phyloP scores from a whole-genome alignment of 257 asterid species.

The Avicennia marina region DNA sequence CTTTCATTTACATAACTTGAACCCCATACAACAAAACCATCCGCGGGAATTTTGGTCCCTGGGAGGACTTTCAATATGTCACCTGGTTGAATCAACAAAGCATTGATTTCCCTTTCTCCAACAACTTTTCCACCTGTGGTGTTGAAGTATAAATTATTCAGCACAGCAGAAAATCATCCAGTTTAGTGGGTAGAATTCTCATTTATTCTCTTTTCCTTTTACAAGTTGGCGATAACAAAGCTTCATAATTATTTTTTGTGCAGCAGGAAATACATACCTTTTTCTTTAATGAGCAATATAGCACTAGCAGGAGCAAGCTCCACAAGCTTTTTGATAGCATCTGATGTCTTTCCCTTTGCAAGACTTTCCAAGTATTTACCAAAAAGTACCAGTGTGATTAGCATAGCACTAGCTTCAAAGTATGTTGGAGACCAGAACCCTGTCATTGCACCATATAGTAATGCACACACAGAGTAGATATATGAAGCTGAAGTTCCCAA shows the following conservation, averaged over 20 bases:
- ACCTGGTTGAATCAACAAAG: conserved; percentile 90
- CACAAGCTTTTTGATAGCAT: conserved; percentile 91
- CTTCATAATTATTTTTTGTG: too few relatives aligned
- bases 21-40: conserved; percentile 94
- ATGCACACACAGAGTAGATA: conserved; percentile 83
- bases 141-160: neutral
- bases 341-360: conserved; percentile 98
- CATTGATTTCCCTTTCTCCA: conserved; percentile 89
- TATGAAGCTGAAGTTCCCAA: conserved; percentile 98
- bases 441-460: conserved; percentile 84
- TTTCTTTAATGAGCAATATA: conserved; percentile 62
- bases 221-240: too few relatives aligned
- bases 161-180: neutral
- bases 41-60: conserved; percentile 89
- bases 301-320: conserved; percentile 97
- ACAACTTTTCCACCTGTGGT: conserved; percentile 74
- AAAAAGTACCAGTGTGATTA: conserved; percentile 86
- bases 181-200: too few relatives aligned
- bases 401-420: conserved; percentile 98
- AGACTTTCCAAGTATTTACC: conserved; percentile 93
- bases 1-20: conserved; percentile 94
- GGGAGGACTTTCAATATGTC: conserved; percentile 89
- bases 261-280: conserved; percentile 42
- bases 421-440: conserved; percentile 94
- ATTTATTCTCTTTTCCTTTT: too few relatives aligned